Conservation (phyloP, 2,329 filamentous ascomycete species). For the Waltergamsia citrina region DNA sequence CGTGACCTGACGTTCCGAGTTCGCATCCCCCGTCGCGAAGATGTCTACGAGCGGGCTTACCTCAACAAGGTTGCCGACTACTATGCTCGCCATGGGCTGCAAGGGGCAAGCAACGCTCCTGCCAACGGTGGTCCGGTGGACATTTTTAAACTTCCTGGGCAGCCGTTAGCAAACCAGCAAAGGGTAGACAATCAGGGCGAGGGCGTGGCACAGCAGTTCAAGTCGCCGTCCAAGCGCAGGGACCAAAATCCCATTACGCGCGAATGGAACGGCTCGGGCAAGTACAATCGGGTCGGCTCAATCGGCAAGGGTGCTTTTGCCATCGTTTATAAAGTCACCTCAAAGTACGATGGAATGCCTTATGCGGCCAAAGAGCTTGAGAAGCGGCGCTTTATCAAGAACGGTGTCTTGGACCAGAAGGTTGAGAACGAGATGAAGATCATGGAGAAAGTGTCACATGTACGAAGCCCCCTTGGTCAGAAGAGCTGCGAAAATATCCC, state of each 20-base stretch:
- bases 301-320: constrained; percentile 95
- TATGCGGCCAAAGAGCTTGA: constrained; percentile 93
- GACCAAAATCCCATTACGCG: constrained; percentile 27
- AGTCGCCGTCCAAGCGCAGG: constrained; percentile 13
- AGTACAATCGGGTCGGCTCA: constrained; percentile 72
- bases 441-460: constrained; percentile 78
- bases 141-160: constrained; percentile 18
- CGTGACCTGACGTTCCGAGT: constrained; percentile 73
- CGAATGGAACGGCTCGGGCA: constrained; percentile 75
- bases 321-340: constrained; percentile 82
- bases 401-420: constrained; percentile 80
- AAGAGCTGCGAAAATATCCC: background rate
- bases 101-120: constrained; percentile 12
- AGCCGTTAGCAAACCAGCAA: constrained; percentile 1
- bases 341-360: constrained; percentile 71
- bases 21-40: constrained; percentile 69
- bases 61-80: constrained; percentile 60
- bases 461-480: constrained; percentile 34
- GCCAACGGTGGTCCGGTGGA: constrained; percentile 36
- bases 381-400: constrained; percentile 88
- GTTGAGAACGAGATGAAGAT: constrained; percentile 97
- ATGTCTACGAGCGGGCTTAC: constrained; percentile 55
- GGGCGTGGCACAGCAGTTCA: background rate
- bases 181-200: no score
- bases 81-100: constrained; percentile 30